Conservation (phyloP, 202 grass and related monocot genomes). For the Schoenoplectus triqueter region DNA sequence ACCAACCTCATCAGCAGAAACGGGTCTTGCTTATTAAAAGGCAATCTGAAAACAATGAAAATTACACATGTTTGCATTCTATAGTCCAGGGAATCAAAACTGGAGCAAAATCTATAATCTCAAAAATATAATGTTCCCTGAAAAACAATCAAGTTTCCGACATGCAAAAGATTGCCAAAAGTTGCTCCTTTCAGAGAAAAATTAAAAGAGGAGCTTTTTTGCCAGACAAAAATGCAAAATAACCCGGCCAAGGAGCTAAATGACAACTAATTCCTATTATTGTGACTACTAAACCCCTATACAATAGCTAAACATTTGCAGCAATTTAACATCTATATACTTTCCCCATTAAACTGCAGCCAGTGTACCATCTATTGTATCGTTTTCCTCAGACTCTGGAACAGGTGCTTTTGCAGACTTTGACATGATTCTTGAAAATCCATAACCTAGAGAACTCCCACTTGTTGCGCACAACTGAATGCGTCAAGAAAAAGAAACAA, state of each 20-base stretch:
- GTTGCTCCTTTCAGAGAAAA: conserved; percentile 6
- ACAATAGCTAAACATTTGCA: not conserved
- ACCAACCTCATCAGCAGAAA: not conserved
- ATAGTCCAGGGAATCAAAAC: not conserved
- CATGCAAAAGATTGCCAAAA: conserved; percentile 1
- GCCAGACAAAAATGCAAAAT: not conserved
- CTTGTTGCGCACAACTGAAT: conserved; percentile 68
- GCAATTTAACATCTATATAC: conserved; percentile 5
- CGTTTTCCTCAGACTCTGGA: conserved; percentile 65
- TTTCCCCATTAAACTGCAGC: conserved; percentile 41
- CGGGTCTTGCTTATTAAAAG: not conserved
- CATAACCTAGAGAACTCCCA: conserved; percentile 86
- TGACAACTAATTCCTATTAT: conserved; percentile 27
- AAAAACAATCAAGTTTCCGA: conserved; percentile 19
- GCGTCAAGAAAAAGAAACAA: conserved; percentile 15
- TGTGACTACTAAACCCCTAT: conserved; percentile 25
- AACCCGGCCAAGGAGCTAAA: not conserved
- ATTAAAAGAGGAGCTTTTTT: not conserved
- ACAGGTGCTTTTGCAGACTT: conserved; percentile 50
- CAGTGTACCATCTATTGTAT: conserved; percentile 67
- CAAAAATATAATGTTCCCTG: conserved; percentile 13
- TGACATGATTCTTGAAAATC: conserved; percentile 64
- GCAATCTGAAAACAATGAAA: not conserved
- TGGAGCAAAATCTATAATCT: conserved; percentile 11
- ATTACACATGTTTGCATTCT: not conserved